Evolutionary conservation across 495 filamentous ascomycete species (phyloP).

Genomic region (Podospora sp.): DNA sequence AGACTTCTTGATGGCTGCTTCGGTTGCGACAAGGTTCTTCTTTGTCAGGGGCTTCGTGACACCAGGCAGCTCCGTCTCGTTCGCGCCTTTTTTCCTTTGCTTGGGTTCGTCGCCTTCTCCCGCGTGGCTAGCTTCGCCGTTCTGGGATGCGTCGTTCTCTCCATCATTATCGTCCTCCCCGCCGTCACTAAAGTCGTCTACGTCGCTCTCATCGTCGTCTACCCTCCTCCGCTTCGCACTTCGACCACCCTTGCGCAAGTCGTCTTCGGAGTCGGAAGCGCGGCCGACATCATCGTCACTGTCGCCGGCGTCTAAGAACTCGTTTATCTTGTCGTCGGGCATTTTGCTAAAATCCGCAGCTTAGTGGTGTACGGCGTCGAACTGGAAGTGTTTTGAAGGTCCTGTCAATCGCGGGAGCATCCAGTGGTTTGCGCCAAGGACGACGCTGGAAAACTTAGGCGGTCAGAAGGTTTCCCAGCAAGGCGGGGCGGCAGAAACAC

Average conservation of each 20-base stretch:
- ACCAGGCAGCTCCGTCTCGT: constrained; percentile 44
- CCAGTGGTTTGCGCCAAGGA: not conserved
- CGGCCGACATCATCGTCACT: constrained; percentile 67
- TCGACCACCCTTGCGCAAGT: constrained; percentile 65
- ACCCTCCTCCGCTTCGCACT: constrained; percentile 68
- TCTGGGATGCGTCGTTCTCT: constrained; percentile 24
- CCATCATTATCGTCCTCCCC: constrained; percentile 41
- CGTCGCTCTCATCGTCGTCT: constrained; percentile 46
- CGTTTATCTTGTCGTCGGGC: constrained; percentile 70
- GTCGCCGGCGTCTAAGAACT: constrained; percentile 69
- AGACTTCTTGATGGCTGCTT: constrained; percentile 60
- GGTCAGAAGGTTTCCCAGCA: not conserved
- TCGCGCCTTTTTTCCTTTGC: constrained; percentile 23
- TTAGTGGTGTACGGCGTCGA: not conserved
- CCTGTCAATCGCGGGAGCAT: not conserved
- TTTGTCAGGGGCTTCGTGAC: constrained; percentile 55
- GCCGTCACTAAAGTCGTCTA: constrained; percentile 35
- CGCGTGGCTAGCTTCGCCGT: constrained; percentile 23
- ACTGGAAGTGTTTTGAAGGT: not conserved
- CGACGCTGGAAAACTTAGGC: not conserved
- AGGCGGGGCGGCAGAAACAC: not conserved
- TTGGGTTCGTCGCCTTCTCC: constrained; percentile 17
- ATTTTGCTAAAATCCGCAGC: constrained; percentile 44
- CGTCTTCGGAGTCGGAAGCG: constrained; percentile 72
- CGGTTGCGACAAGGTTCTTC: constrained; percentile 61